These are phyloP conservation scores for Candida adriatica DNA, from an alignment of 805 yeast genomes.

Conservation along the genomic window DNA sequence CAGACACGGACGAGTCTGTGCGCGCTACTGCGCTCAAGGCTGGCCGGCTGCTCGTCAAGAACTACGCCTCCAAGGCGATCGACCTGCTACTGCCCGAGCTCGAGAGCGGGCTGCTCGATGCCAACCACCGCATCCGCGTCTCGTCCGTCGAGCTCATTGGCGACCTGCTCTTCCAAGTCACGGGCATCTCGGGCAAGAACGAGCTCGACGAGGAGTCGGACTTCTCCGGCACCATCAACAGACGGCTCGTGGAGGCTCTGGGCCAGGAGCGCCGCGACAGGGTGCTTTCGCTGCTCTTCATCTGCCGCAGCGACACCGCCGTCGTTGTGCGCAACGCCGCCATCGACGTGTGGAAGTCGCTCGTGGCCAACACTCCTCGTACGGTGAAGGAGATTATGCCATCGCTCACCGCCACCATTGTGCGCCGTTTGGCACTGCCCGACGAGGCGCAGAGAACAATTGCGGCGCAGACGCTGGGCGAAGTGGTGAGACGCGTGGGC, in stretches of 20 bases:
- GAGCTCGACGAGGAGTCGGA: conserved; percentile 52
- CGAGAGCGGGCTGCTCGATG: conserved; percentile 81
- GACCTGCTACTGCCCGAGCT: conserved; percentile 91
- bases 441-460: conserved; percentile 75
- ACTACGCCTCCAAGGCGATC: conserved; percentile 88
- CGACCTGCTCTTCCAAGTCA: conserved; percentile 86
- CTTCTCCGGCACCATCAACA: conserved; percentile 45
- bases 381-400: conserved; percentile 91
- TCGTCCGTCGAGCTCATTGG: conserved; percentile 95
- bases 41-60: conserved; percentile 84
- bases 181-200: conserved; percentile 78
- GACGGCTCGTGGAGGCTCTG: conserved; percentile 64
- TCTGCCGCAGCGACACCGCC: conserved; percentile 89
- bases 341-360: conserved; percentile 92
- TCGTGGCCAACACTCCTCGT: conserved; percentile 93
- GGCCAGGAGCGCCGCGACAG: conserved; percentile 88
- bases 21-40: conserved; percentile 88
- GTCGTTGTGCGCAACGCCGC: conserved; percentile 85
- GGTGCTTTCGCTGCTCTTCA: conserved; percentile 76
- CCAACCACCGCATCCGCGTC: conserved; percentile 78
- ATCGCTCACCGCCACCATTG: conserved; percentile 69
- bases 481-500: conserved; percentile 90
- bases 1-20: conserved; percentile 80
- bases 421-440: conserved; percentile 75
- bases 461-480: conserved; percentile 93